Base-by-base conservation (phyloP, 139 green algal genomes). In the Chlorella sp. region DNA sequence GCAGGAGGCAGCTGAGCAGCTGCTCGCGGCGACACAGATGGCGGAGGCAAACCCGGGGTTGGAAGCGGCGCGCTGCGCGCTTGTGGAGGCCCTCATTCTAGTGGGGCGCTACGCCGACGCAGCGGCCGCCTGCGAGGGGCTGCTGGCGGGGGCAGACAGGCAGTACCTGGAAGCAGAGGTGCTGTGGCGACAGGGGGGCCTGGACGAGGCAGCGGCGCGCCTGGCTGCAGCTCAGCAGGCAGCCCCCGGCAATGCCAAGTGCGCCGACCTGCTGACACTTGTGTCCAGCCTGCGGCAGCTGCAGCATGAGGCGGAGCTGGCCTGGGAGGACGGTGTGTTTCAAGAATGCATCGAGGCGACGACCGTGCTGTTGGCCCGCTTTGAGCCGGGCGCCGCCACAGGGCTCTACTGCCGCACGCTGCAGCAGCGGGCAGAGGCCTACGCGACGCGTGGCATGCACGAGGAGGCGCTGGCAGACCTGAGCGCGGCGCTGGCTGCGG, bases 31-130 rank as follows among this genome's bases (percentile, higher is more conserved):
- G 2, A 69, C 72, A 40, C 68, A 42, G 21, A 77, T 83, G 73
- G 65, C 74, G 67, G 60, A 36, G 12, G 62, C 80, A 21, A 56
- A 83, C 33, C 79, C 84, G 8, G 29, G 23, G 11, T 53, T 83
- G 40, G 45, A 83, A 21, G 51, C 71, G 36, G 84, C 77, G 0
- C 45, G 56, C 6, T 82, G 62, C 31, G 58, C 56, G n/a, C 59
- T 71, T 23, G 62, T 77, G 12, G 84, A 89, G 73, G 82, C 76
- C 2, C 68, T 89, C 19, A 74, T 90, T 29, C 60, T 76, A 29
- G 84, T 76, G 65, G 33, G 58, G 56, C 74, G 85, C 4, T 87
- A 79, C n/a, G 40, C 36, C 0, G 83, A 88, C 35, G 85, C 85
- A 5, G 27, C 61, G 19, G 68, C 59, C 23, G 67, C 23, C 23